Evolutionary conservation across 306 rosid genomes (phyloP).

Genomic region (Dalbergia cochinchinensis): DNA sequence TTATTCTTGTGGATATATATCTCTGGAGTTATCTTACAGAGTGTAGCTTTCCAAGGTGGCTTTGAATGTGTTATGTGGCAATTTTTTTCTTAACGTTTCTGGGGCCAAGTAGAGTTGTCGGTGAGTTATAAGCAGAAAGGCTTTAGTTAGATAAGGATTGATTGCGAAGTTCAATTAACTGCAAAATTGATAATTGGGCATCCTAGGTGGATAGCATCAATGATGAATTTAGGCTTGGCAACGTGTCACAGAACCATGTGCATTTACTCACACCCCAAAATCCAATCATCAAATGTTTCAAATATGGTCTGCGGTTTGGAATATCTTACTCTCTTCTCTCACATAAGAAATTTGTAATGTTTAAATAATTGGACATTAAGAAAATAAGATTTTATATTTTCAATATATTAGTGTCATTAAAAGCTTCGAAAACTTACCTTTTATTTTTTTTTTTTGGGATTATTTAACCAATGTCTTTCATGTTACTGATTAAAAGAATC

Average conservation of each 20-base stretch:
- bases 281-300: constrained; percentile 12
- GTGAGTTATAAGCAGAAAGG: neutral
- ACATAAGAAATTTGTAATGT: neutral
- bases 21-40: no score
- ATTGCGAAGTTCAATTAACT: neutral
- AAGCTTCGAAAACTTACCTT: no score
- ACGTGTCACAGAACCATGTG: constrained; percentile 22
- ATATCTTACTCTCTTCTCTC: neutral
- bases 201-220: neutral
- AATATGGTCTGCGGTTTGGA: neutral
- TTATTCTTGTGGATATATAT: neutral
- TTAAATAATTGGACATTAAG: no score
- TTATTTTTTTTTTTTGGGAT: no score
- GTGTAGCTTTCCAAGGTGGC: neutral
- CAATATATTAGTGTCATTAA: no score
- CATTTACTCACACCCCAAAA: neutral
- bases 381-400: no score
- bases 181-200: neutral
- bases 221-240: constrained; percentile 1
- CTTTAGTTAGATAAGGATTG: neutral
- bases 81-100: no score
- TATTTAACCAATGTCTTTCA: no score
- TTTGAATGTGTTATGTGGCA: no score
- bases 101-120: no score
- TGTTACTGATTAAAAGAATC: no score